Percentiles rank a stretch among this genome's conserved stretches.
phyloP scores from a whole-genome alignment of 2,329 filamentous ascomycete species.

The Dactylonectria estremocensis region DNA sequence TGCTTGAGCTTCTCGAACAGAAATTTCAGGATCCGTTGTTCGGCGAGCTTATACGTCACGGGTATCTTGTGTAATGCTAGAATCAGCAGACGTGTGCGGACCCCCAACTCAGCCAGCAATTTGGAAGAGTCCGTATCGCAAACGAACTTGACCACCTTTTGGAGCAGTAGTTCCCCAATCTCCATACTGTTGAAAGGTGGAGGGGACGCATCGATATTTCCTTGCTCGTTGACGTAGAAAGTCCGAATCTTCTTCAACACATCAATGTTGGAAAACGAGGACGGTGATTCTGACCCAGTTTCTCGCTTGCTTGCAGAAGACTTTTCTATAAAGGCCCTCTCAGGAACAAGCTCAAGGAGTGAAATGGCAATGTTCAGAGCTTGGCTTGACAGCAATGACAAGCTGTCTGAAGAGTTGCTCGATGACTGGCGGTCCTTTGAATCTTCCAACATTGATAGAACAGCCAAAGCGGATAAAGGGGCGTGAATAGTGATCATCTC shows the following conservation, averaged over 20 bases:
- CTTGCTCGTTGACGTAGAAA: conserved; percentile 81
- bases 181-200: conserved; percentile 72
- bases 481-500: conserved; percentile 94
- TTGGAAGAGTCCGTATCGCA: conserved; percentile 61
- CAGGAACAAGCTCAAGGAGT: conserved; percentile 75
- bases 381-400: conserved; percentile 50
- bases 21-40: conserved; percentile 64
- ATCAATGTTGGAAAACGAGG: conserved; percentile 56
- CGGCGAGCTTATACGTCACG: conserved; percentile 60
- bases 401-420: conserved; percentile 50
- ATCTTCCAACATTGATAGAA: conserved; percentile 77
- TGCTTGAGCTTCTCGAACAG: conserved; percentile 64
- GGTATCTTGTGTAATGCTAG: conserved; percentile 69
- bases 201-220: conserved; percentile 74
- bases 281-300: conserved; percentile 17
- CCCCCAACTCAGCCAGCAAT: conserved; percentile 65
- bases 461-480: conserved; percentile 73
- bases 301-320: conserved; percentile 14
- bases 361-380: conserved; percentile 67
- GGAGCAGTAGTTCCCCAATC: conserved; percentile 74
- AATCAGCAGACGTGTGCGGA: conserved; percentile 73
- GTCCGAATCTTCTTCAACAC: conserved; percentile 72
- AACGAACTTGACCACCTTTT: conserved; percentile 69
- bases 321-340: conserved; percentile 69
- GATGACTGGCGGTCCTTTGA: conserved; percentile 57